phyloP scores from a whole-genome alignment of 2,329 filamentous ascomycete genomes.

The Fusarium begoniae region DNA sequence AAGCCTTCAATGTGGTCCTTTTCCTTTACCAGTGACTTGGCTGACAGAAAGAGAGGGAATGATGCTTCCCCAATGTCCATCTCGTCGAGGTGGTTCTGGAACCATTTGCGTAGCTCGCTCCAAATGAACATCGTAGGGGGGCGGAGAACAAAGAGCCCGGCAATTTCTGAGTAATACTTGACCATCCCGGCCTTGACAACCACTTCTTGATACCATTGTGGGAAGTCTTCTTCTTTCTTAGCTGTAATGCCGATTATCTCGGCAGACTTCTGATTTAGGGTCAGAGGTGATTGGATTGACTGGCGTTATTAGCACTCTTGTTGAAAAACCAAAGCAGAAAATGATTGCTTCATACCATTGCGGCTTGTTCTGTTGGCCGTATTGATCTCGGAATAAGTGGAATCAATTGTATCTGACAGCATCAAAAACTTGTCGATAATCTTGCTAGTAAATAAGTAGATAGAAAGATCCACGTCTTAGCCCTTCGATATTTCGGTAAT shows the following conservation, averaged over 20 bases:
- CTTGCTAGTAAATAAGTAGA: neutral
- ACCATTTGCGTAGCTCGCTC: conserved; percentile 73
- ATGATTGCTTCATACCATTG: neutral
- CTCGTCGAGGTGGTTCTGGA: conserved; percentile 80
- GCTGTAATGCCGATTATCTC: conserved; percentile 89
- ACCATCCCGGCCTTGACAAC: conserved; percentile 97
- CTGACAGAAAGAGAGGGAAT: conserved; percentile 96
- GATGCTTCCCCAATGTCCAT: conserved; percentile 95
- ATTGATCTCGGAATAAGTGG: no score
- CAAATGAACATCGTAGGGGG: conserved; percentile 73
- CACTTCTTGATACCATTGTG: conserved; percentile 97
- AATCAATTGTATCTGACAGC: neutral
- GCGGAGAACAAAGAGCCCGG: conserved; percentile 93
- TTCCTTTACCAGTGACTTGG: conserved; percentile 86
- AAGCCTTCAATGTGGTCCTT: conserved; percentile 99
- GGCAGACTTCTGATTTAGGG: conserved; percentile 59
- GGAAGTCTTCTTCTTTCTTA: conserved; percentile 85
- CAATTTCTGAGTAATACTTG: conserved; percentile 93
- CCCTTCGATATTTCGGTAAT: neutral
- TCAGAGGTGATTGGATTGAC: neutral
- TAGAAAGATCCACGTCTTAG: neutral
- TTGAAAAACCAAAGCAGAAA: neutral
- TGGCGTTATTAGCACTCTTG: neutral
- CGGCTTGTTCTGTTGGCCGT: no score
- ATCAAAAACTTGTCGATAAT: neutral